phyloP scores from a whole-genome alignment of 2,329 filamentous ascomycete species.

The Colletotrichum sansevieriae region DNA sequence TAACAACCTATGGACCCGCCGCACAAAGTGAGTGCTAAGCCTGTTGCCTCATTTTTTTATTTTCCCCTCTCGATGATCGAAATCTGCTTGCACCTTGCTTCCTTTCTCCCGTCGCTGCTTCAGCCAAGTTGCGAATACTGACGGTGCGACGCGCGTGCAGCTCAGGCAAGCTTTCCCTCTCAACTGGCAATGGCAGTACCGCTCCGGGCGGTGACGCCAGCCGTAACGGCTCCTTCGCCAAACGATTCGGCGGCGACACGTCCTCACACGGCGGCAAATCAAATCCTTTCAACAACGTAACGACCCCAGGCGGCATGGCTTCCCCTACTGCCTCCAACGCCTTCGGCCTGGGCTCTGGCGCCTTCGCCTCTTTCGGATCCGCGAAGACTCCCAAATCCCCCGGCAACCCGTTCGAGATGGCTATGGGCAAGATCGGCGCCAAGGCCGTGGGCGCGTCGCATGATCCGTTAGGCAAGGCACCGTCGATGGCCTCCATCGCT shows the following conservation, averaged over 20 bases:
- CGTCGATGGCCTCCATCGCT: conserved; percentile 61
- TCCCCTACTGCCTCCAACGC: conserved; percentile 90
- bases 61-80: conserved; percentile 2
- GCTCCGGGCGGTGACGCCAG: conserved; percentile 65
- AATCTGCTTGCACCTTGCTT: conserved; percentile 10
- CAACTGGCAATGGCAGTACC: conserved; percentile 73
- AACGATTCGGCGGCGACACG: conserved; percentile 80
- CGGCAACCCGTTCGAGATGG: conserved; percentile 83
- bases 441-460: conserved; percentile 63
- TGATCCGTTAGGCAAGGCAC: conserved; percentile 53
- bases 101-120: conserved; percentile 38
- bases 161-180: conserved; percentile 90
- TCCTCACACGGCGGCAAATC: conserved; percentile 81
- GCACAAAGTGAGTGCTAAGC: conserved; percentile 76
- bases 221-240: conserved; percentile 74
- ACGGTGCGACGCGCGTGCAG: conserved; percentile 57
- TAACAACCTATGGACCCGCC: conserved; percentile 81
- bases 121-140: conserved; percentile 33
- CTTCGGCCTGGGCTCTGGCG: conserved; percentile 93
- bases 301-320: conserved; percentile 76
- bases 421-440: conserved; percentile 64
- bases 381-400: conserved; percentile 90
- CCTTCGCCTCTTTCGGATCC: conserved; percentile 94
- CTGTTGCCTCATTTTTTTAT: conserved; percentile 20
- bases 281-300: conserved; percentile 84